A percentile compares a stretch with the other conserved stretches of the same genome.
Evolutionary conservation across 768 basidiomycete species (phyloP).

Genomic region (Russula griseocarnosa): DNA sequence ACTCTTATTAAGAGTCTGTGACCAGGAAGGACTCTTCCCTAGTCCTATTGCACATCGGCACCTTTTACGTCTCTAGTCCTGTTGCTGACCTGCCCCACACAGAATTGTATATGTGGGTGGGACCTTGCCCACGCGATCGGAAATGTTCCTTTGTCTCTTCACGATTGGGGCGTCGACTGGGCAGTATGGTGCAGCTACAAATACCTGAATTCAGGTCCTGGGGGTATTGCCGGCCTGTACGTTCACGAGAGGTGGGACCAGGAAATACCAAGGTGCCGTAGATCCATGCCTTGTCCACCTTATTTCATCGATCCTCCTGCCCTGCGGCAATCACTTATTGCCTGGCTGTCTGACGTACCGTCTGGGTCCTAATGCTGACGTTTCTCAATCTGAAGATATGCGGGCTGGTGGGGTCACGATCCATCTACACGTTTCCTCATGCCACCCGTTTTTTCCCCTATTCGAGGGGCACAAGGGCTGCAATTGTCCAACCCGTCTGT

Average conservation of each 20-base stretch:
- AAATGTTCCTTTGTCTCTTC: conserved; percentile 84
- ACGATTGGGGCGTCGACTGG: conserved; percentile 95
- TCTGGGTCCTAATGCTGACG: conserved; percentile 14
- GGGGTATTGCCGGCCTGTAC: conserved; percentile 93
- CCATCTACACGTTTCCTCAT: conserved; percentile 83
- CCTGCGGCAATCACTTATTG: conserved; percentile 13
- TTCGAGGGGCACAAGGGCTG: conserved; percentile 88
- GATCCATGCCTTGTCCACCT: conserved; percentile 5
- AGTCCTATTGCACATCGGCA: conserved; percentile 21
- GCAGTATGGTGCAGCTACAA: conserved; percentile 99
- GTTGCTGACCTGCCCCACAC: conserved; percentile 25
- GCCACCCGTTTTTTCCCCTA: conserved; percentile 78
- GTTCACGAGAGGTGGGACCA: conserved; percentile 78
- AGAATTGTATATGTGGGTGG: conserved; percentile 95
- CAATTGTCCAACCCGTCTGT: conserved; percentile 95
- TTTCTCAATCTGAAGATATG: conserved; percentile 49
- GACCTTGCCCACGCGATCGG: conserved; percentile 95
- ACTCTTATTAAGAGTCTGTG: conserved; percentile 8
- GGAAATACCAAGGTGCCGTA: conserved; percentile 57
- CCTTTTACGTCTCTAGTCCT: conserved; percentile 18
- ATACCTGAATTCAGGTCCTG: conserved; percentile 95
- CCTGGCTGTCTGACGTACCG: not conserved
- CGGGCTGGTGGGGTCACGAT: conserved; percentile 99
- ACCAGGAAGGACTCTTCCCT: conserved; percentile 7
- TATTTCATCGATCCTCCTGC: conserved; percentile 8